Conservation (phyloP, 345 rosid species). For the Bruguiera sexangula region DNA sequence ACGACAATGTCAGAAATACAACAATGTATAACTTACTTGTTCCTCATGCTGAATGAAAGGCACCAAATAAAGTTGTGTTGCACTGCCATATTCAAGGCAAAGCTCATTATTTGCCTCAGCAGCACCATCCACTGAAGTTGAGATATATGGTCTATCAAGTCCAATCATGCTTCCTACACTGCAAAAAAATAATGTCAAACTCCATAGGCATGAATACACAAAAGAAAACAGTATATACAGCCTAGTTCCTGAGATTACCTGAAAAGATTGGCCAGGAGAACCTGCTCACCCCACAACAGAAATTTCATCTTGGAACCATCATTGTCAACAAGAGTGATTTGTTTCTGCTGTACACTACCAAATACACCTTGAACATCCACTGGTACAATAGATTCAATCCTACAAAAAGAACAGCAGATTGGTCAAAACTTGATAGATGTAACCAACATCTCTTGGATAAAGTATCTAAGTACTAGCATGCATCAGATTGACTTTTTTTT, state of each 20-base stretch:
- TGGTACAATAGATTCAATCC: slow-evolving; percentile 80
- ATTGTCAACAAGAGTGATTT: slow-evolving; percentile 66
- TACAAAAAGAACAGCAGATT: slow-evolving; percentile 24
- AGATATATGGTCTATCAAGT: slow-evolving; percentile 77
- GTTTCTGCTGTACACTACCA: slow-evolving; percentile 52
- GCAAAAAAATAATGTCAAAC: slow-evolving; percentile 25
- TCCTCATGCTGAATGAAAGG: slow-evolving; percentile 80
- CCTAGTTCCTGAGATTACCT: slow-evolving; percentile 51
- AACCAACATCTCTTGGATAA: neutral
- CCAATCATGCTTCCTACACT: slow-evolving; percentile 89
- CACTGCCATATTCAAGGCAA: slow-evolving; percentile 94
- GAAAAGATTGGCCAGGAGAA: slow-evolving; percentile 70
- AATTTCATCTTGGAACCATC: slow-evolving; percentile 63
- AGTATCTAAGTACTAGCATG: neutral
- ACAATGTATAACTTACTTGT: slow-evolving; percentile 42
- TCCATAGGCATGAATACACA: slow-evolving; percentile 13
- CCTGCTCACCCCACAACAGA: slow-evolving; percentile 90
- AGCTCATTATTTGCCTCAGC: slow-evolving; percentile 49
- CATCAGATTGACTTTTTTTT: neutral
- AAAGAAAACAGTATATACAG: slow-evolving; percentile 11
- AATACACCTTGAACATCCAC: slow-evolving; percentile 55
- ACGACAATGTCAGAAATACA: neutral
- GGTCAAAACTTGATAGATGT: neutral
- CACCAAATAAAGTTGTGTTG: slow-evolving; percentile 78
- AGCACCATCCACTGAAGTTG: slow-evolving; percentile 53